phyloP scores from a whole-genome alignment of 1,139 yeast genomes.

The Pichia sp. region DNA sequence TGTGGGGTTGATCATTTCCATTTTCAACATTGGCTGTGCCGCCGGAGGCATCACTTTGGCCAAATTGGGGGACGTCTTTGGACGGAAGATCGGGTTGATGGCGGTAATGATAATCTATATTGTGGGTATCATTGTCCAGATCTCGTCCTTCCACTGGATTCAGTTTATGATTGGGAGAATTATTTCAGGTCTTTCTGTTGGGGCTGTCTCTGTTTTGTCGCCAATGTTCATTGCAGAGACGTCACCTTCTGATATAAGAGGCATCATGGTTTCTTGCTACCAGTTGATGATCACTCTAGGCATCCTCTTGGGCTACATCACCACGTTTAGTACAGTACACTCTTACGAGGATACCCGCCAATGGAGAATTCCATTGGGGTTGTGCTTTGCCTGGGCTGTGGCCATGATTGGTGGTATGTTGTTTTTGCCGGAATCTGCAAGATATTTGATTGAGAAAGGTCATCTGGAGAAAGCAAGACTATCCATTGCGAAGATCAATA shows the following conservation, averaged over 20 bases:
- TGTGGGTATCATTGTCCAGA: slow-evolving; percentile 59
- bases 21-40: slow-evolving; percentile 68
- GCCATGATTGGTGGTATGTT: slow-evolving; percentile 49
- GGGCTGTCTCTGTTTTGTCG: slow-evolving; percentile 56
- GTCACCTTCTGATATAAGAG: slow-evolving; percentile 64
- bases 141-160: slow-evolving; percentile 49
- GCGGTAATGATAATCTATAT: slow-evolving; percentile 51
- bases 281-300: slow-evolving; percentile 64
- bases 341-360: slow-evolving; percentile 43
- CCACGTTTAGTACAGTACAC: slow-evolving; percentile 53
- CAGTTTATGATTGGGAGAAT: slow-evolving; percentile 58
- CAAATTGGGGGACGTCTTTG: slow-evolving; percentile 50
- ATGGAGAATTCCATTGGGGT: slow-evolving; percentile 62
- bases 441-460: slow-evolving; percentile 55
- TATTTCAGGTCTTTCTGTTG: slow-evolving; percentile 62
- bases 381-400: slow-evolving; percentile 47
- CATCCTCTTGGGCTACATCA: slow-evolving; percentile 58
- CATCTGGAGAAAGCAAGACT: slow-evolving; percentile 53
- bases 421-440: slow-evolving; percentile 74
- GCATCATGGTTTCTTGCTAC: slow-evolving; percentile 61
- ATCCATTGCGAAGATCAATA: slow-evolving; percentile 61
- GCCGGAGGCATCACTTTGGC: slow-evolving; percentile 59
- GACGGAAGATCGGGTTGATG: slow-evolving; percentile 57
- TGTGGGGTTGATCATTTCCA: slow-evolving; percentile 59
- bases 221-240: slow-evolving; percentile 66